A percentile compares a stretch with the other conserved stretches of the same genome.
Conservation (phyloP, 768 basidiomycete species). For the Pilatotrama ljubarskyi region DNA sequence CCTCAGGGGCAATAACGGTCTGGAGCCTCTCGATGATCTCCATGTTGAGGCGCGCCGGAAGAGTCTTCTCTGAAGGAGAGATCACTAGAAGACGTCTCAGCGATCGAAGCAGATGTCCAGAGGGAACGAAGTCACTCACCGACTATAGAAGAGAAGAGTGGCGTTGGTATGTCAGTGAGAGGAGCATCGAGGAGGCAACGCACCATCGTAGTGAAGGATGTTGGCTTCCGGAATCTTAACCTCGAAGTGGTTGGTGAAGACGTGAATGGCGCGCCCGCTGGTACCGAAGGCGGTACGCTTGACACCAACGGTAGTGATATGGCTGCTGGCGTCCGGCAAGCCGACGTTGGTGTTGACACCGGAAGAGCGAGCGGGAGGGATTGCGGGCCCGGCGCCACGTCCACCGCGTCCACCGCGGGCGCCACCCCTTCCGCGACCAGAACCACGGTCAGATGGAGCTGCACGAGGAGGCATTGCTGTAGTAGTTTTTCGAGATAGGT, state of each 20-base stretch:
- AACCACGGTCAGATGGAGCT: constrained; percentile 13
- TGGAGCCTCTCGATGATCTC: constrained; percentile 69
- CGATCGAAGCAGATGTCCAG: constrained; percentile 21
- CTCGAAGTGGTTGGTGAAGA: constrained; percentile 62
- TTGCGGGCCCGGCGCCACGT: constrained; percentile 5
- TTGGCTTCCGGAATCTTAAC: constrained; percentile 59
- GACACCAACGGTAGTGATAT: constrained; percentile 62
- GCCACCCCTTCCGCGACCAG: constrained; percentile 25
- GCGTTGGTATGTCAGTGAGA: neutral
- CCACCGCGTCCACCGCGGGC: constrained; percentile 8
- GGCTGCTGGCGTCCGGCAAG: constrained; percentile 37
- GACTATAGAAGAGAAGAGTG: constrained; percentile 9
- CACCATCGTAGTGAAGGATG: constrained; percentile 82
- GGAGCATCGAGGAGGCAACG: constrained; percentile 26
- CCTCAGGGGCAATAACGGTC: constrained; percentile 50
- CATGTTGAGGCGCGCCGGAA: constrained; percentile 69
- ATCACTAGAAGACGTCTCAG: constrained; percentile 47
- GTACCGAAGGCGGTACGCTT: constrained; percentile 65
- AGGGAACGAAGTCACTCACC: constrained; percentile 22
- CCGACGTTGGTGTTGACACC: constrained; percentile 21
- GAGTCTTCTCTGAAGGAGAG: constrained; percentile 62
- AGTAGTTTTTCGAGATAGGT: no score
- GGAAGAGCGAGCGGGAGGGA: constrained; percentile 18
- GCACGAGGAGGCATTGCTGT: constrained; percentile 27
- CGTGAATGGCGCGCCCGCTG: constrained; percentile 46